These are phyloP conservation scores for Solanum dulcamara DNA, from an alignment of 257 asterid genomes.

Conservation along the genomic window DNA sequence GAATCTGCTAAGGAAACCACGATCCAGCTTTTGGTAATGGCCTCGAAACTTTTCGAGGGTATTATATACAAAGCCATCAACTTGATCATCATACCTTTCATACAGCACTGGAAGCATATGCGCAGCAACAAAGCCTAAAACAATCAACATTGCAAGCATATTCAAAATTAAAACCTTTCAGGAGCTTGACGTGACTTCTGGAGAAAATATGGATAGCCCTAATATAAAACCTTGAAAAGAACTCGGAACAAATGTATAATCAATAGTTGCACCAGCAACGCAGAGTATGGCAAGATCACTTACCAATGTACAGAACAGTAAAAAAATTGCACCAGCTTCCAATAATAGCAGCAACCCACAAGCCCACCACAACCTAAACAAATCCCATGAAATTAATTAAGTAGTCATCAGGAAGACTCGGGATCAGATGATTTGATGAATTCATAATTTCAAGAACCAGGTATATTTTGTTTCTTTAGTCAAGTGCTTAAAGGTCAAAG, in stretches of 20 bases:
- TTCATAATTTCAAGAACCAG: not conserved
- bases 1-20: conserved; percentile 41
- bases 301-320: conserved; percentile 59
- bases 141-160: not conserved
- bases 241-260: not conserved
- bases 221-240: not conserved
- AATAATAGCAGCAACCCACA: conserved; percentile 62
- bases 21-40: conserved; percentile 55
- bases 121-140: conserved; percentile 65
- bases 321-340: conserved; percentile 92
- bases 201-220: not conserved
- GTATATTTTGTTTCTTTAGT: too few relatives aligned
- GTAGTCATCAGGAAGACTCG: not conserved
- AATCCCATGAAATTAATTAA: not conserved
- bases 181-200: not conserved
- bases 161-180: not conserved
- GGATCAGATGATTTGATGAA: not conserved
- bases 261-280: not conserved
- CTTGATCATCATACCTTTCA: conserved; percentile 64
- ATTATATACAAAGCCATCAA: conserved; percentile 46
- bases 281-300: conserved; percentile 1
- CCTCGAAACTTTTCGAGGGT: conserved; percentile 38
- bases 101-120: conserved; percentile 71
- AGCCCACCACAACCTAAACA: conserved; percentile 49
- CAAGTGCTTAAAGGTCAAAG: not conserved